Evolutionary conservation across 768 basidiomycete genomes (phyloP), one percentile per base, ranked within the genome.

Genomic region (Strobilomyces dryophilus): DNA sequence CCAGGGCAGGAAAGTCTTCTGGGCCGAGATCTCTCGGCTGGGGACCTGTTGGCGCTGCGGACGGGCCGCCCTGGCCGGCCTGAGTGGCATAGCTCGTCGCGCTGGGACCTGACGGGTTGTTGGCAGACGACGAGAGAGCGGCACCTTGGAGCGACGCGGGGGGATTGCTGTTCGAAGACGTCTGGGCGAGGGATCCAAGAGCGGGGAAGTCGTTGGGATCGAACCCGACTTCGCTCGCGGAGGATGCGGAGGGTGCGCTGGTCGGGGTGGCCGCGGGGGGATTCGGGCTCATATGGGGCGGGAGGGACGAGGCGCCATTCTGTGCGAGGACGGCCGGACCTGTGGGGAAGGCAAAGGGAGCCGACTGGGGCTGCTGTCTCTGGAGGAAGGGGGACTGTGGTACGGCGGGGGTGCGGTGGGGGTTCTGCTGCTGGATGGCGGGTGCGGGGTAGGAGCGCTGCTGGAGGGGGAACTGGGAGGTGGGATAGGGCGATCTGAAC

Each of bases 151-250:
- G 73, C 27, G 68, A 65, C 1, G 44, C 15, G 39, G 67, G 65
- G 44, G 64, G 73, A 35, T 69, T 74, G 44, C 63, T 71, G 59
- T 71, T 76, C 40, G 65, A 74, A 60, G 56, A 73, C 45, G 72
- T 74, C 54, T 75, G 78, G 14, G 79, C 77, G 40, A 84, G 83
- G 37, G 79, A 75, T 31, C 90, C 90, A 18, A 92, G 80, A 14
- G 88, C 89, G n/a, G 90, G 90, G 61, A 92, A 91, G 70, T 91
- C 90, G 64, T 89, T 90, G 31, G 83, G 89, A 74, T 92, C 90
- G 36, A 91, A 81, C 18, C 84, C 86, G 53, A 88, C 83, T 65
- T 91, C 89, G 67, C 79, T 85, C 32, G 80, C 74, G 26, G 85
- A 85, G 47, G 82, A 83, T 55, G 76, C 79, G 45, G 82, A 82